Percentiles rank a stretch among this genome's conserved stretches.
These are phyloP conservation scores for Jatropha podagrica DNA, from an alignment of 441 rosid species.

Conservation along the genomic window DNA sequence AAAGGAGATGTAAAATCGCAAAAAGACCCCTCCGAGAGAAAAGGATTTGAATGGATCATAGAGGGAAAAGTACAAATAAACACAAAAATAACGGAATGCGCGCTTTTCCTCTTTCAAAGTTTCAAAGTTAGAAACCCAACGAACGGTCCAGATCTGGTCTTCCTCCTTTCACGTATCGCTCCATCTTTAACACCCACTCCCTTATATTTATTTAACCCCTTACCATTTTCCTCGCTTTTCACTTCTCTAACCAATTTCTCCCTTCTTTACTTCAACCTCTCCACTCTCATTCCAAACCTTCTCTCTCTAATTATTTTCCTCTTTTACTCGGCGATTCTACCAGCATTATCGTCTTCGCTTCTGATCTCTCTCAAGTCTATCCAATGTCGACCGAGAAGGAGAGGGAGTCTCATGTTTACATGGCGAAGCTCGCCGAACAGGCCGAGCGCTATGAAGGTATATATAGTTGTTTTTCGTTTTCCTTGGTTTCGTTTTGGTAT, in stretches of 20 bases:
- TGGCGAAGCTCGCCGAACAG: constrained; percentile 96
- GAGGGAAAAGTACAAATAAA: not conserved
- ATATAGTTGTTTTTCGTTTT: no score
- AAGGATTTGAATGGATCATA: constrained; percentile 1
- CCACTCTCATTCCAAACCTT: no score
- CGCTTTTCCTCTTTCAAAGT: constrained; percentile 29
- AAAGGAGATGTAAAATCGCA: not conserved
- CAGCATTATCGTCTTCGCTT: not conserved
- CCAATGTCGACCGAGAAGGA: constrained; percentile 79
- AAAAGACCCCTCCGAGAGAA: constrained; percentile 1
- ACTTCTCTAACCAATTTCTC: not conserved
- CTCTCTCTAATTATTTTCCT: not conserved
- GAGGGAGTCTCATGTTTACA: constrained; percentile 78
- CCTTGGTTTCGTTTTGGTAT: no score
- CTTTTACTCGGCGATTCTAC: not conserved
- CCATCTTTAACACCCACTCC: constrained; percentile 14
- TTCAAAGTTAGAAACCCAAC: constrained; percentile 15
- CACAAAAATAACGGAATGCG: constrained; percentile 26
- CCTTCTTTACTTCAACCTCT: constrained; percentile 1
- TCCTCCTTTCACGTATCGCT: constrained; percentile 33
- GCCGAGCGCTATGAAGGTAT: constrained; percentile 96
- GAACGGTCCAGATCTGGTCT: constrained; percentile 55
- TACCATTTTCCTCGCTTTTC: not conserved
- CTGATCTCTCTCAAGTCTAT: constrained; percentile 12
- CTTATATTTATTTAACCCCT: not conserved